Conservation (phyloP, 441 rosid genomes). For the Eutrema salsugineum region DNA sequence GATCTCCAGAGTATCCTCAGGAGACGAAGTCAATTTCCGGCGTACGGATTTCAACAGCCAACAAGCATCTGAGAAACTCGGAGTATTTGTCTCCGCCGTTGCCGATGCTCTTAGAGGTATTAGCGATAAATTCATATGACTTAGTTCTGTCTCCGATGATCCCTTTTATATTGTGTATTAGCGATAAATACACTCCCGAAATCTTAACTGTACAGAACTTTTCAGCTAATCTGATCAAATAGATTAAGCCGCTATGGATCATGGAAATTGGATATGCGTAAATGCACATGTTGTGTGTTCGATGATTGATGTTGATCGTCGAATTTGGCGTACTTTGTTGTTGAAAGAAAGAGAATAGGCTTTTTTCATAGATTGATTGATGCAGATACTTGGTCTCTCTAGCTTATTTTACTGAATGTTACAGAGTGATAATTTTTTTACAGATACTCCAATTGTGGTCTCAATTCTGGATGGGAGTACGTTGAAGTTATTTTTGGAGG, state of each 20-base stretch:
- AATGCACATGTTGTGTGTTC: neutral
- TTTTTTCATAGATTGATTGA: neutral
- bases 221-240: neutral
- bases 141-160: too few species aligned
- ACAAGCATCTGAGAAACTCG: constrained; percentile 37
- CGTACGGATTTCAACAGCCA: constrained; percentile 31
- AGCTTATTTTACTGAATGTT: neutral
- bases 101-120: constrained; percentile 67
- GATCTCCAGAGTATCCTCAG: constrained; percentile 35
- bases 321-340: neutral
- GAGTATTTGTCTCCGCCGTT: constrained; percentile 48
- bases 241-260: neutral
- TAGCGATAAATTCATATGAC: too few species aligned
- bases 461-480: constrained; percentile 67
- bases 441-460: constrained; percentile 63
- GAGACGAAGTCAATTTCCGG: constrained; percentile 37
- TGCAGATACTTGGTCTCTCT: neutral
- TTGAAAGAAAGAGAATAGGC: neutral
- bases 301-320: neutral
- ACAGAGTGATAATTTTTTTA: neutral
- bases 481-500: constrained; percentile 57
- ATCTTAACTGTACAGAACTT: neutral
- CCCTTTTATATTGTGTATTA: neutral
- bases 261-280: neutral
- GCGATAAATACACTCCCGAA: neutral